Conservation (phyloP, 2,329 filamentous ascomycete species). For the Ambrosiella cleistominuta region DNA sequence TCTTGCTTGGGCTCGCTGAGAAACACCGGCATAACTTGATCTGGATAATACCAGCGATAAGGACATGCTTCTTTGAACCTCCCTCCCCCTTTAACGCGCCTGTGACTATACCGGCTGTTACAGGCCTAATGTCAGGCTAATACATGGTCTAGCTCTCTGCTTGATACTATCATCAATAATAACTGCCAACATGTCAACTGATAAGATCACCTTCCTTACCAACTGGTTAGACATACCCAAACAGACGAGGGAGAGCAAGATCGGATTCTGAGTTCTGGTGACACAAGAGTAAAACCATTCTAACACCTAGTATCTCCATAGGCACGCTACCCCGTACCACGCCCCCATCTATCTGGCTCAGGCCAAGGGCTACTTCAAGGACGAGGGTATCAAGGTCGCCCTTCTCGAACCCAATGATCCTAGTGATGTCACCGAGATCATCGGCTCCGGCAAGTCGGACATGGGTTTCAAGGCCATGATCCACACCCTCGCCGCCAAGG, state of each 20-base stretch:
- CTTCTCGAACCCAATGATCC: conserved; percentile 65
- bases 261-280: neutral
- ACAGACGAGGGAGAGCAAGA: conserved; percentile 6
- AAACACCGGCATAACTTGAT: conserved; percentile 72
- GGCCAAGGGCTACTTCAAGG: conserved; percentile 55
- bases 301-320: conserved; percentile 19
- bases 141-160: neutral
- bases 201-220: conserved; percentile 72
- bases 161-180: conserved; percentile 16
- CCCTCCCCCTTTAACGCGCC: conserved; percentile 18
- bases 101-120: conserved; percentile 8
- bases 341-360: conserved; percentile 63
- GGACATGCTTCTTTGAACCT: conserved; percentile 56
- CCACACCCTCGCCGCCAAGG: conserved; percentile 62
- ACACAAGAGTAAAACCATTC: neutral
- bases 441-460: conserved; percentile 58
- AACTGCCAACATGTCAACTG: conserved; percentile 50
- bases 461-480: conserved; percentile 76
- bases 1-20: conserved; percentile 31
- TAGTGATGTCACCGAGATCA: conserved; percentile 68
- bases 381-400: conserved; percentile 62
- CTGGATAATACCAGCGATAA: conserved; percentile 75
- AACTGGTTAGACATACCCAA: conserved; percentile 46
- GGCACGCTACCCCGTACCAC: conserved; percentile 70
- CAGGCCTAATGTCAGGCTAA: conserved; percentile 23